phyloP scores from a whole-genome alignment of 495 filamentous ascomycete species.

The Aspergillus bridgeri region DNA sequence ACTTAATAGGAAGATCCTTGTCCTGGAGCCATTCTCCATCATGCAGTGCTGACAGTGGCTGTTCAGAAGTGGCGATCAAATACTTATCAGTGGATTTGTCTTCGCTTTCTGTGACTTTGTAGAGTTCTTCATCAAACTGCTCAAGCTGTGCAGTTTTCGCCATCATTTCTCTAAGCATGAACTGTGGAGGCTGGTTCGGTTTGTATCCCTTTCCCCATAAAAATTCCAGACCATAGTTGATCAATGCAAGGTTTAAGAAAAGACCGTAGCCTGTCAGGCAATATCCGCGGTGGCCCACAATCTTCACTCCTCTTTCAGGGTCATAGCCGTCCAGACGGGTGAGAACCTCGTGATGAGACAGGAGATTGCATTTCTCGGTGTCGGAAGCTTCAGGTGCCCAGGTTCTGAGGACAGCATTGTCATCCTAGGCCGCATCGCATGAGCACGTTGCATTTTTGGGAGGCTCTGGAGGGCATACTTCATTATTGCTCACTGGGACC shows the following conservation, averaged over 20 bases:
- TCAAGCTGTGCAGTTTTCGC: slow-evolving; percentile 98
- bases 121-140: slow-evolving; percentile 95
- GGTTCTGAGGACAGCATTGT: slow-evolving; percentile 70
- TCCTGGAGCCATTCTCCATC: slow-evolving; percentile 87
- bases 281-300: slow-evolving; percentile 94
- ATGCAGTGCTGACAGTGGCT: slow-evolving; percentile 89
- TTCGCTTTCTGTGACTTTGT: slow-evolving; percentile 82
- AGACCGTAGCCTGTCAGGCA: slow-evolving; percentile 86
- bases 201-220: slow-evolving; percentile 72
- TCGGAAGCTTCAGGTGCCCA: slow-evolving; percentile 75
- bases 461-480: slow-evolving; percentile 45
- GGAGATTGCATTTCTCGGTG: slow-evolving; percentile 65
- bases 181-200: slow-evolving; percentile 88
- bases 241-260: slow-evolving; percentile 87
- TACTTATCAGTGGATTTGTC: slow-evolving; percentile 90
- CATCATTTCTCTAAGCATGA: slow-evolving; percentile 96
- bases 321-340: slow-evolving; percentile 87
- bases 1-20: slow-evolving; percentile 83
- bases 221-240: slow-evolving; percentile 93
- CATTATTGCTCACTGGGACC: slow-evolving; percentile 86
- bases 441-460: background rate
- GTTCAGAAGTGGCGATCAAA: slow-evolving; percentile 94
- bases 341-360: slow-evolving; percentile 95
- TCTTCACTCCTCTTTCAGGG: slow-evolving; percentile 86
- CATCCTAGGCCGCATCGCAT: slow-evolving; percentile 48